Conservation (phyloP, 495 filamentous ascomycete genomes). For the Daldinia concentrica region DNA sequence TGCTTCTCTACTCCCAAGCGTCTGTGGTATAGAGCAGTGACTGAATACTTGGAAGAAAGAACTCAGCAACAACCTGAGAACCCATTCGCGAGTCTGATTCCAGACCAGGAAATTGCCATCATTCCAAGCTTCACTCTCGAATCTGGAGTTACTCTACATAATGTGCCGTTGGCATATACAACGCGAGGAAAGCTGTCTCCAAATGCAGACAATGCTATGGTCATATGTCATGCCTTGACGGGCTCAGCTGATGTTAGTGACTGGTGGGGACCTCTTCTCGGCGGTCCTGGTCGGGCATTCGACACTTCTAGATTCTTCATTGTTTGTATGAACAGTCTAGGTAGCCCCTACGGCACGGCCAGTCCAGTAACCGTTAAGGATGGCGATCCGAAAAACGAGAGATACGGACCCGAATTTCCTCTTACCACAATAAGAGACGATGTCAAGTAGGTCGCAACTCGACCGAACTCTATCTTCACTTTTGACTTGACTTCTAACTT, state of each 20-base stretch:
- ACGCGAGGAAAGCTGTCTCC: constrained; percentile 80
- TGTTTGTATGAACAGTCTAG: constrained; percentile 94
- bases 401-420: constrained; percentile 95
- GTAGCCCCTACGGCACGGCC: constrained; percentile 94
- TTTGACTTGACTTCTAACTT: constrained; percentile 40
- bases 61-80: constrained; percentile 81
- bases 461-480: constrained; percentile 6
- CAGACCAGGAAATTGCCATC: constrained; percentile 83
- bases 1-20: neutral
- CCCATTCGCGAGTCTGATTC: constrained; percentile 86
- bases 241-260: constrained; percentile 95
- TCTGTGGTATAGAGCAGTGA: constrained; percentile 46
- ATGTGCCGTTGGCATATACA: constrained; percentile 95
- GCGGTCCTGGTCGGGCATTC: constrained; percentile 88
- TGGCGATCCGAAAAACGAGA: constrained; percentile 74
- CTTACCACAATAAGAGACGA: constrained; percentile 95
- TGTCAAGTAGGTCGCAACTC: constrained; percentile 73
- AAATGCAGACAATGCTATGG: constrained; percentile 85
- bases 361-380: constrained; percentile 92
- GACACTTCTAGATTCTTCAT: constrained; percentile 93
- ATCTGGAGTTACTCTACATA: constrained; percentile 83
- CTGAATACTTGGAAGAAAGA: constrained; percentile 70
- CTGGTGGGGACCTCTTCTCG: constrained; percentile 97
- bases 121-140: constrained; percentile 93
- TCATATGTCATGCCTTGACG: constrained; percentile 96